Base-by-base conservation (phyloP, 176 grass and related monocot species). In the Zoysia pacifica region DNA sequence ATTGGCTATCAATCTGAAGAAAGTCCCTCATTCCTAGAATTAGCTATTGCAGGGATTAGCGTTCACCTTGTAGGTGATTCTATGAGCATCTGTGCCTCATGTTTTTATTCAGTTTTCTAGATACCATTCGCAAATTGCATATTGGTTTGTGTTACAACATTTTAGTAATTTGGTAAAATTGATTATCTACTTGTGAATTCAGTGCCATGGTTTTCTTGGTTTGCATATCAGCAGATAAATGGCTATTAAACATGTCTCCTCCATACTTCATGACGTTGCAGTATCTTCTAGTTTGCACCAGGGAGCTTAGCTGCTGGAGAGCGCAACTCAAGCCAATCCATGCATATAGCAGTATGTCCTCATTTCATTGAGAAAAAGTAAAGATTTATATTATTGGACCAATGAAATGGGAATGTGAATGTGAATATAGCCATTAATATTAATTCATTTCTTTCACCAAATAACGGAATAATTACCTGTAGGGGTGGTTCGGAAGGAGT, bases 401-500 rank as follows among this genome's bases (percentile, higher is more conserved):
- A 36, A 2, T 62, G 20, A 11, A 36, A 62, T 62, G 6, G 0
- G 54, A 58, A 56, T 58, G 7, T 58, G 16, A 47, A 73, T 35
- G 5, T 5, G 28, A 28, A 28, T 28, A 28, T 28, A 28, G 28
- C 28, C 28, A 28, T 28, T 28, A 28, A 28, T 28, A 28, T 12
- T 18, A n/a, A 8, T 70, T 62, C 19, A 55, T 16, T 20, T 69
- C 44, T 70, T 81, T 14, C 69, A 48, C 28, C 28, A 28, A 28
- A 67, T 86, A 79, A 95, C 53, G 9, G 65, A 64, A 14, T 84
- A 60, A 37, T 85, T 66, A 56, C 80, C 84, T 98, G 42, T 87
- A 98, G 92, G 90, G 90, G 75, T 87, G 70, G 78, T 81, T 91
- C 84, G 0, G 95, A 98, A 87, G 95, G 92, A 82, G 81, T n/a